These are phyloP conservation scores for Chytridium lagenaria DNA, from an alignment of 371 early-diverging fungal genomes.

Conservation along the genomic window DNA sequence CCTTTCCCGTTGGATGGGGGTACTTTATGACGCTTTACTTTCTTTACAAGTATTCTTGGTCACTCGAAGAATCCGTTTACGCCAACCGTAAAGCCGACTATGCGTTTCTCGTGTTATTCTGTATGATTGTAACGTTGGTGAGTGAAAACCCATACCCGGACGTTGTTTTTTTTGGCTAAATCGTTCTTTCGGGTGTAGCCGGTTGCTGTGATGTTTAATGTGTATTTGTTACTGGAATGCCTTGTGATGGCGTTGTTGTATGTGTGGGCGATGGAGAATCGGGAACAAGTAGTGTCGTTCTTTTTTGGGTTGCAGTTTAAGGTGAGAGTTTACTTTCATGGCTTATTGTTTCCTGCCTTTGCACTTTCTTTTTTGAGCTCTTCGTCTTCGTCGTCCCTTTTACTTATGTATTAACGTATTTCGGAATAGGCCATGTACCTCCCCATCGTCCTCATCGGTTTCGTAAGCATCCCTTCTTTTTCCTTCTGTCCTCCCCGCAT, in stretches of 20 bases:
- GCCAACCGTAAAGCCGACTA: slow-evolving; percentile 79
- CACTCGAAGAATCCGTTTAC: slow-evolving; percentile 75
- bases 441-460: slow-evolving; percentile 72
- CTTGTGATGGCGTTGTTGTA: slow-evolving; percentile 72
- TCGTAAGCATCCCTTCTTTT: slow-evolving; percentile 25
- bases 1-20: slow-evolving; percentile 57
- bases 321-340: too few species aligned
- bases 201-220: slow-evolving; percentile 25
- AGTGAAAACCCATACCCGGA: slow-evolving; percentile 15
- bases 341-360: slow-evolving; percentile 22
- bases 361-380: neutral
- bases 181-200: slow-evolving; percentile 17
- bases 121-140: slow-evolving; percentile 44
- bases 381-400: neutral
- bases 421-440: slow-evolving; percentile 69
- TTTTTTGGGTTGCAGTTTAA: slow-evolving; percentile 85
- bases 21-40: slow-evolving; percentile 76
- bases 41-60: slow-evolving; percentile 71
- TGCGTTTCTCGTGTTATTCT: slow-evolving; percentile 71
- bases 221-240: slow-evolving; percentile 55
- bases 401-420: neutral
- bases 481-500: too few species aligned
- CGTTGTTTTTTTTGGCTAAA: neutral
- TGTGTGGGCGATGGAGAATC: slow-evolving; percentile 76
- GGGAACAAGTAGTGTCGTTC: slow-evolving; percentile 71